Base-by-base conservation (phyloP, 2,329 filamentous ascomycete species). In the Scedosporium dehoogii region DNA sequence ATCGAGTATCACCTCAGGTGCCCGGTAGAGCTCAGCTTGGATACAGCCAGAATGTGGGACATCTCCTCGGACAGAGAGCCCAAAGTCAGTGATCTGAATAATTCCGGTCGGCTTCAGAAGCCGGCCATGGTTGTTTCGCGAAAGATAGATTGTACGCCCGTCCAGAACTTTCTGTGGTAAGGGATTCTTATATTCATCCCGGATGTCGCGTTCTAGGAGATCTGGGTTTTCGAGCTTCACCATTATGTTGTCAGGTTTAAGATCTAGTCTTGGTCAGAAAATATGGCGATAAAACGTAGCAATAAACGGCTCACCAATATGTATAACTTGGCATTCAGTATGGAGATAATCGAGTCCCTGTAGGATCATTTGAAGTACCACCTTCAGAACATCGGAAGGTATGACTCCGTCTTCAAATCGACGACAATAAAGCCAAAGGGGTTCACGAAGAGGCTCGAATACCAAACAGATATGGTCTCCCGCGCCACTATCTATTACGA, bases 261-360 rank as follows among this genome's bases (percentile, higher is more conserved):
- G 58, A 56, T 69, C 66, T 69, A 1, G 9, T 27, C 23, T 27
- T 7, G 53, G 23, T 57, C 0, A 57, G 53, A 33, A 33, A 56
- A 57, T 27, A 57, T 27, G 18, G 16, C 6, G 53, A 3, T 27
- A 21, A 23, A 4, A 16, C 16, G 4, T 7, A 14, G 44, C 16
- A 21, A 48, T 48, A 18, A 3, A 48, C 3, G n/a, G 14, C 44
- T 48, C 63, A 66, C 68, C 68, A 2, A 66, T 65, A 4, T 70
- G 67, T 3, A 70, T 67, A 0, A 69, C 3, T 0, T 58, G 56
- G 4, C 68, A 70, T 46, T 69, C 64, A 0, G 65, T 65, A 7
- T 70, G 69, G 0, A 70, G 64, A 18, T 69, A 70, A 6, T 70
- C 64, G 2, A 70, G 64, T 1, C 58, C 68, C 1, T 67, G 66